phyloP scores from a whole-genome alignment of 257 asterid species.

The Linderniella brevidens region DNA sequence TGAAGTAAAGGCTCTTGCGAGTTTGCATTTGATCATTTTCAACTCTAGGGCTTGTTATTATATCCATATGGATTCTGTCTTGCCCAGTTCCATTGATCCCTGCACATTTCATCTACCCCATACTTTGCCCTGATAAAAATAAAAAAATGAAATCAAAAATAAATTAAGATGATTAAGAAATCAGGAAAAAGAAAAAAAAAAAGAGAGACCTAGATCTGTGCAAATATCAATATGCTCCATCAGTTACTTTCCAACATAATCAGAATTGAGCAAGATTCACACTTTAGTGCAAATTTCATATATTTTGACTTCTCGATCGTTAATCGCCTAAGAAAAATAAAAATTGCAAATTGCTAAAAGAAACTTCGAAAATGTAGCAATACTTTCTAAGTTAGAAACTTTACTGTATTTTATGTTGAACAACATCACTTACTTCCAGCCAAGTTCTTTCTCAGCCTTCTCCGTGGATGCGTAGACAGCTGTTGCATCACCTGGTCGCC shows the following conservation, averaged over 20 bases:
- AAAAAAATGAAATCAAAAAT: neutral
- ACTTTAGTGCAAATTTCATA: no score
- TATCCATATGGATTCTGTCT: constrained; percentile 79
- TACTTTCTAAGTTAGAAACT: no score
- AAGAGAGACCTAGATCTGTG: no score
- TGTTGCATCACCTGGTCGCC: constrained; percentile 86
- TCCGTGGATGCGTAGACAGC: constrained; percentile 85
- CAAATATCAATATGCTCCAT: neutral
- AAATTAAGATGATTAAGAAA: neutral
- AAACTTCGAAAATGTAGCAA: no score
- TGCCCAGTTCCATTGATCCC: constrained; percentile 18
- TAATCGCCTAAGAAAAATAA: no score
- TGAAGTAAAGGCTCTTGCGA: no score
- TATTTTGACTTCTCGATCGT: no score
- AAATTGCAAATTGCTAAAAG: neutral
- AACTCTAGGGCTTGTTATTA: constrained; percentile 14
- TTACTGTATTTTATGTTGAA: no score
- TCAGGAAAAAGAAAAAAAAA: neutral
- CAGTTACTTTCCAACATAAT: neutral
- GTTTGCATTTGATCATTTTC: no score
- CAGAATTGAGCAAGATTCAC: no score
- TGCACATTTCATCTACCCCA: constrained; percentile 74
- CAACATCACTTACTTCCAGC: constrained; percentile 65
- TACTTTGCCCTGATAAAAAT: constrained; percentile 69
- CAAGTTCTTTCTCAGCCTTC: constrained; percentile 68